Evolutionary conservation across 1,284 basidiomycete species (phyloP), one percentile per base, ranked within the genome.

Genomic region (Cutaneotrichosporon sp.): DNA sequence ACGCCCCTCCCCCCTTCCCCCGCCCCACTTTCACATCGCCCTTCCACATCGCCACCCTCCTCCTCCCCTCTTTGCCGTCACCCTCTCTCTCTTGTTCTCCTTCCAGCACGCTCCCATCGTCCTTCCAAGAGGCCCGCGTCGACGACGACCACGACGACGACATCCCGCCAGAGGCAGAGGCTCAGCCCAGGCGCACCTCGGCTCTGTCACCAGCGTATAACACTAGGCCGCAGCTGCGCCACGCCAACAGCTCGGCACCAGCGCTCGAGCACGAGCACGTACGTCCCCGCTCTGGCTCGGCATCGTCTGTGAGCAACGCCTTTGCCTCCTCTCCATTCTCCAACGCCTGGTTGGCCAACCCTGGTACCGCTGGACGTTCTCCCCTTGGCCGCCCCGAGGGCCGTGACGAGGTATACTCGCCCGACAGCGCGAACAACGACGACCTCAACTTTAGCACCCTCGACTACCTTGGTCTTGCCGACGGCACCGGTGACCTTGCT

Each of bases 401-500:
- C 31, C 86, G 85, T 64, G 89, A 90, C 71, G 88, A 88, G 22
- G 64, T 75, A n/a, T 84, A 82, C 31, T 49, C 49, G 16, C 57
- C 62, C 33, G 50, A 57, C 45, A 46, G 52, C 16, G 22, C 46
- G 13, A 51, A 29, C 25, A 84, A 84, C 22, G 92, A 95, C 64
- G 90, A 94, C 60, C 91, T 92, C 76, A 90, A 93, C 73, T 90
- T 94, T 54, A 90, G 92, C 72, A 97, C 94, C 27, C 85, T 97
- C 66, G 93, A 95, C 79, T 97, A 97, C 77, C 89, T 97, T 56
- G 94, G 94, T 50, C 84, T 97, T 68, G 94, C 94, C 69, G 77
- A 77, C 55, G 45, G 52, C 1, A 67, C 64, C 18, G 50, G 53
- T 16, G 67, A 66, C 22, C 73, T 74, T 13, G 87, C 87, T 2